Conservation (phyloP, 345 rosid species). For the Citrus hindsii region DNA sequence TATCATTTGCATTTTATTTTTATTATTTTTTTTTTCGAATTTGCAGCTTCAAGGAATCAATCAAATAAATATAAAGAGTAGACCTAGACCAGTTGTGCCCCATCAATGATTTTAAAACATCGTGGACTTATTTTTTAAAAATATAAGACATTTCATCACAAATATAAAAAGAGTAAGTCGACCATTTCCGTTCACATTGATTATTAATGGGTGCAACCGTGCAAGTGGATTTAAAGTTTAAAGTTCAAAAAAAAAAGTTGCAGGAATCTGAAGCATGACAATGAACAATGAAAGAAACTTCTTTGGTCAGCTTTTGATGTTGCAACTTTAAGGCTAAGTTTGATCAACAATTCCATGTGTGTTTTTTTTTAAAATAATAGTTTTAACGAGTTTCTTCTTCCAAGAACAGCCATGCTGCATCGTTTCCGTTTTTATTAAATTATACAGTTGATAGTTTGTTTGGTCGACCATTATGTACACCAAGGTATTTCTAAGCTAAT, state of each 20-base stretch:
- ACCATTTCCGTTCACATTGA: neutral
- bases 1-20: neutral
- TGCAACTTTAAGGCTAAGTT: neutral
- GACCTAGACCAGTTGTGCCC: neutral
- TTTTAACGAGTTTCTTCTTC: neutral
- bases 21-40: neutral
- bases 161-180: neutral
- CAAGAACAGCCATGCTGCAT: neutral
- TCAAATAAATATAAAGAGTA: neutral
- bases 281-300: neutral
- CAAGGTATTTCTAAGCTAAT: neutral
- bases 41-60: neutral
- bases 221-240: too few species aligned
- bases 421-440: neutral
- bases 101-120: neutral
- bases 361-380: neutral
- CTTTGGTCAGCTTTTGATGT: neutral
- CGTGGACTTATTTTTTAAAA: neutral
- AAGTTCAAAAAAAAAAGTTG: neutral
- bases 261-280: neutral
- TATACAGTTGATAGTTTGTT: neutral
- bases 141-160: neutral
- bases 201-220: neutral
- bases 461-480: neutral
- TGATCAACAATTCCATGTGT: neutral